phyloP scores from a whole-genome alignment of 2,329 filamentous ascomycete genomes.

The Piedraia hortae region DNA sequence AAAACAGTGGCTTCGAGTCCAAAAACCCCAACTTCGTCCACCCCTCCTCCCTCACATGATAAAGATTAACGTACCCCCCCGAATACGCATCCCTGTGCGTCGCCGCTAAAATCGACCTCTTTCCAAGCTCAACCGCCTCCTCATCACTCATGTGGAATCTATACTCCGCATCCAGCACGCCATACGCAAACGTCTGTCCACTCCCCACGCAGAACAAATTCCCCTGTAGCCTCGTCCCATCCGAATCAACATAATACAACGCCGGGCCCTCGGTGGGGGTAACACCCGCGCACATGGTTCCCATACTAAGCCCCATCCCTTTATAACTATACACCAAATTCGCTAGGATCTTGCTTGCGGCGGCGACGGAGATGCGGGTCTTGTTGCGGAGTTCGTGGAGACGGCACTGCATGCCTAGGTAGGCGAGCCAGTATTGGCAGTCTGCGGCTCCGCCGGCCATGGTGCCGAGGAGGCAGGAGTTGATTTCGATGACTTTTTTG shows the following conservation, averaged over 20 bases:
- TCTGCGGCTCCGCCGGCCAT: slow-evolving; percentile 98
- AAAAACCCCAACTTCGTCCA: slow-evolving; percentile 98
- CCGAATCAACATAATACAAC: slow-evolving; percentile 95
- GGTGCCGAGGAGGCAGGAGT: slow-evolving; percentile 74
- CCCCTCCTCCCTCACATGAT: slow-evolving; percentile 95
- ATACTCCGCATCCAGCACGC: slow-evolving; percentile 91
- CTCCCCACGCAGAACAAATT: slow-evolving; percentile 97
- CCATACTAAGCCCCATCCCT: slow-evolving; percentile 95
- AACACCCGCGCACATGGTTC: slow-evolving; percentile 96
- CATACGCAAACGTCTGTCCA: slow-evolving; percentile 95
- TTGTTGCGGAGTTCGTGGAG: slow-evolving; percentile 98
- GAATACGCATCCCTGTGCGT: slow-evolving; percentile 97
- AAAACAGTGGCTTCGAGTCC: slow-evolving; percentile 98
- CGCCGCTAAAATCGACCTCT: slow-evolving; percentile 77
- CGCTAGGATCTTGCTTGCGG: slow-evolving; percentile 91
- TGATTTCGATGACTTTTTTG: slow-evolving; percentile 99
- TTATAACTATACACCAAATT: slow-evolving; percentile 98
- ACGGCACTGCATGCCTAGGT: slow-evolving; percentile 95
- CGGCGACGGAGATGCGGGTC: slow-evolving; percentile 89
- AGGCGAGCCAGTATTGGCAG: slow-evolving; percentile 98
- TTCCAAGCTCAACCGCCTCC: slow-evolving; percentile 72
- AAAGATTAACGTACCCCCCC: slow-evolving; percentile 93
- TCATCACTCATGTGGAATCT: slow-evolving; percentile 63
- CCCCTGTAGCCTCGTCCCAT: slow-evolving; percentile 72
- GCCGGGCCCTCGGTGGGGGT: slow-evolving; percentile 86